Evolutionary conservation across 2,329 filamentous ascomycete genomes (phyloP), one percentile per base, ranked within the genome.

Genomic region (Colletotrichum liaoningense): DNA sequence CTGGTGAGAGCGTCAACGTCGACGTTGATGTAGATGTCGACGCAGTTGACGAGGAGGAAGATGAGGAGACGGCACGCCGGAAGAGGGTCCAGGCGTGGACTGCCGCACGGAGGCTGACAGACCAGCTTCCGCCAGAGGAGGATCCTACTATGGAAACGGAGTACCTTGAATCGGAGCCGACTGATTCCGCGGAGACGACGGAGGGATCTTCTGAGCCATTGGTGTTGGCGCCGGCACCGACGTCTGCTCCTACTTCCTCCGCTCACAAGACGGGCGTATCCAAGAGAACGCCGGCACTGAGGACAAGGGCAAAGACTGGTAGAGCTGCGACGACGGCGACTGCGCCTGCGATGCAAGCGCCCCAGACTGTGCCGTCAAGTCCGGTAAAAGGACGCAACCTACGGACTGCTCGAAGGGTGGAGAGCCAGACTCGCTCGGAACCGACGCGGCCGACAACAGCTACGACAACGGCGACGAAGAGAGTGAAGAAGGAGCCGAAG

Each of bases 371-470:
- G 3, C 42, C 30, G 3, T 38, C 69, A 1, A 63, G 38, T 4
- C 62, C 69, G 4, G 52, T 67, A 1, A 56, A 26, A 3, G 58
- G 59, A 14, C 42, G 69, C 11, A n/a, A 35, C 12, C 26, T 52
- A n/a, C 12, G 69, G 35, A 68, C 35, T 3, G 64, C 60, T 42
- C 68, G 70, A n/a, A 56, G 70, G 26, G 59, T 73, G n/a, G 70
- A 73, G 16, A 73, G 70, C 55, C 66, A 73, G 70, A 73, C 70
- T 4, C 35, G 70, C 4, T 60, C 55, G 3, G 70, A 73, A 56
- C 70, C 70, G 14, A 24, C 46, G 33, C 4, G 67, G 22, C 66
- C 70, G 2, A 69, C 69, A 1, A 60, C 63, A 2, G 46, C 58
- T 2, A 57, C 57, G 14, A 28, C 58, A n/a, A 49, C 42, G 9